Evolutionary conservation across 2,329 filamentous ascomycete species (phyloP).

Genomic region (Neofusicoccum kwambonambiense): DNA sequence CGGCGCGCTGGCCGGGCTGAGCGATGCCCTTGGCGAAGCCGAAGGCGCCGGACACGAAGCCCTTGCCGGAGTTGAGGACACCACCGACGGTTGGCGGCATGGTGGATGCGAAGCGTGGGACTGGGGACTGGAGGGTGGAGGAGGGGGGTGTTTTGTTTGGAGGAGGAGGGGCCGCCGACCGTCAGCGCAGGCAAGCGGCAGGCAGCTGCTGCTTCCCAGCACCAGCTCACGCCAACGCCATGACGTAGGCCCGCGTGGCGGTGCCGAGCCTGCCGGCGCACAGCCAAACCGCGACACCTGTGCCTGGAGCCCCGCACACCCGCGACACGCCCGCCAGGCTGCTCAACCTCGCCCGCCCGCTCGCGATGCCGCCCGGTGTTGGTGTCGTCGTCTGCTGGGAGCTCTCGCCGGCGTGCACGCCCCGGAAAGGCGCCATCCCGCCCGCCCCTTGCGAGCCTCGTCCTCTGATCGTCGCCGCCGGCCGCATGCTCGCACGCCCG

Average conservation of each 20-base stretch:
- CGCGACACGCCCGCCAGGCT: no score
- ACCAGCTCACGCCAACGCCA: neutral
- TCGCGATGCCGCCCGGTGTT: no score
- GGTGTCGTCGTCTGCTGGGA: no score
- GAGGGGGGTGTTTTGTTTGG: neutral
- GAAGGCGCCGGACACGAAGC: conserved; percentile 38
- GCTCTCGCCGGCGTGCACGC: no score
- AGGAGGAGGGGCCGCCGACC: no score
- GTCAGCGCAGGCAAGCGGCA: neutral
- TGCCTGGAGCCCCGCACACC: neutral
- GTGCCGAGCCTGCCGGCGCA: neutral
- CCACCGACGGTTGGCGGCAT: conserved; percentile 33
- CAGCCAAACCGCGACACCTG: neutral
- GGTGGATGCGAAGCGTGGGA: neutral
- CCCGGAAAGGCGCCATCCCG: no score
- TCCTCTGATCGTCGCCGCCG: no score
- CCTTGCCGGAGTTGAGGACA: conserved; percentile 36
- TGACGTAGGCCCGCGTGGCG: neutral
- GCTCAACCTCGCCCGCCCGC: no score
- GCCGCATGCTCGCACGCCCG: no score
- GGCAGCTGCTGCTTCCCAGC: neutral
- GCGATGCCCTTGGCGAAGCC: conserved; percentile 27
- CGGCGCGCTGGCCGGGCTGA: conserved; percentile 40
- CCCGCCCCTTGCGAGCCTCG: no score
- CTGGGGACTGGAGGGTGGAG: neutral